phyloP scores from a whole-genome alignment of 805 yeast species.

The Cyberlindnera petersonii region DNA sequence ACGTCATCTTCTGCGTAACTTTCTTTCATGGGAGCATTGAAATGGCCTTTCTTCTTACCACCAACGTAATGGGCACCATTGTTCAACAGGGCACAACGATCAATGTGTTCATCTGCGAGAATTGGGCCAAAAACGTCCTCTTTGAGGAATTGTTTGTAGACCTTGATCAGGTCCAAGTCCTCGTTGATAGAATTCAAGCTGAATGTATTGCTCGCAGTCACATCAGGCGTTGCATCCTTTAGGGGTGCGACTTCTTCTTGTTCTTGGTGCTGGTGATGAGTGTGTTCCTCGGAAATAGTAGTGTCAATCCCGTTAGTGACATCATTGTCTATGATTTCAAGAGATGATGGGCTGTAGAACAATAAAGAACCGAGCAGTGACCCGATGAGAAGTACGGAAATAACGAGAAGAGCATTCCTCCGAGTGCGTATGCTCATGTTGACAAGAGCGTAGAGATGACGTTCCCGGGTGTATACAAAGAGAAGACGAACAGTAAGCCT shows the following conservation, averaged over 20 bases:
- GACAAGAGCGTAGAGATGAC: not conserved
- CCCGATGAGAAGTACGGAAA: not conserved
- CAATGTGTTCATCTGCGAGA: conserved; percentile 11
- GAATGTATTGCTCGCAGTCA: not conserved
- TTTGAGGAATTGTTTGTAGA: conserved; percentile 8
- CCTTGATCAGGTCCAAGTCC: conserved; percentile 1
- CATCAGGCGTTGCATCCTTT: not conserved
- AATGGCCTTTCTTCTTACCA: conserved; percentile 16
- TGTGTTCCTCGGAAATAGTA: not conserved
- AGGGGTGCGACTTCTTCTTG: not conserved
- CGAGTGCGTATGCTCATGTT: too few relatives aligned
- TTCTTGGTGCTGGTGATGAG: not conserved
- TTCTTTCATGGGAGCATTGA: conserved; percentile 18
- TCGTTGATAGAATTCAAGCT: conserved; percentile 2
- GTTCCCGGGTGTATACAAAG: too few relatives aligned
- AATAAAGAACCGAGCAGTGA: not conserved
- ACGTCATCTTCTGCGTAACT: conserved; percentile 14
- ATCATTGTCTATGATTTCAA: not conserved
- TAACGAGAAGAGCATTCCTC: not conserved
- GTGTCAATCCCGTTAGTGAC: too few relatives aligned
- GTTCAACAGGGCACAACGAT: conserved; percentile 13
- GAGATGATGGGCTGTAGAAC: not conserved
- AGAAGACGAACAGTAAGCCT: too few relatives aligned
- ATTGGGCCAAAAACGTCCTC: conserved; percentile 14
- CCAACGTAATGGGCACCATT: conserved; percentile 14